Percentiles rank a stretch among this genome's conserved stretches.
These are phyloP conservation scores for Biscogniauxia mediterranea DNA, from an alignment of 2,329 filamentous ascomycete species.

Conservation along the genomic window DNA sequence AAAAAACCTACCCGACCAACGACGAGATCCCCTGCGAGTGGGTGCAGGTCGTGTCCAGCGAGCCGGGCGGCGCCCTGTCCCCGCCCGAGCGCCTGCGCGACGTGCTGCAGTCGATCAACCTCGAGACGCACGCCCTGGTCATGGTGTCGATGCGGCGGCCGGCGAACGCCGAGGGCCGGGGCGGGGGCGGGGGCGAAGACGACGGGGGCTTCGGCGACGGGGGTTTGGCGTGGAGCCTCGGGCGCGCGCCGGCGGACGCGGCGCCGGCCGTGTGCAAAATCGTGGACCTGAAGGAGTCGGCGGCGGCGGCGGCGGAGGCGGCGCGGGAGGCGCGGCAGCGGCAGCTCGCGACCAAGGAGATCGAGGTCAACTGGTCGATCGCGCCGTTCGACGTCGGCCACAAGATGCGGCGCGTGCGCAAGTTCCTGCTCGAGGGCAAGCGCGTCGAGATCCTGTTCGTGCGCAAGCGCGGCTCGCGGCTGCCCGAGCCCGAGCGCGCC, in stretches of 20 bases:
- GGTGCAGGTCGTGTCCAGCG: conserved; percentile 31
- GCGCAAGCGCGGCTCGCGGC: conserved; percentile 62
- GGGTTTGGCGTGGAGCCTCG: conserved; percentile 33
- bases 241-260: conserved; percentile 3
- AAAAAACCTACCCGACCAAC: conserved; percentile 39
- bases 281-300: conserved; percentile 54
- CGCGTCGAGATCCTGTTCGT: conserved; percentile 73
- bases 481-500: conserved; percentile 61
- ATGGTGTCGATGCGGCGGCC: conserved; percentile 30
- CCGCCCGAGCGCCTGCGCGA: conserved; percentile 20
- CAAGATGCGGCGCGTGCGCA: conserved; percentile 62
- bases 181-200: conserved; percentile 17
- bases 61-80: conserved; percentile 11
- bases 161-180: conserved; percentile 3
- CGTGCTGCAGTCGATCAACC: conserved; percentile 22
- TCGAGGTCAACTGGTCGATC: conserved; percentile 93
- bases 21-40: conserved; percentile 42
- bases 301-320: conserved; percentile 36
- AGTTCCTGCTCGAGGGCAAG: conserved; percentile 71
- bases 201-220: conserved; percentile 33
- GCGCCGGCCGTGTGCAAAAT: conserved; percentile 71
- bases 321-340: conserved; percentile 42
- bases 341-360: conserved; percentile 60
- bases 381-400: conserved; percentile 71
- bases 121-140: conserved; percentile 19